Percentiles rank a stretch among this genome's conserved stretches.
These are phyloP conservation scores for Firmiana major DNA, from an alignment of 345 rosid species.

Conservation along the genomic window DNA sequence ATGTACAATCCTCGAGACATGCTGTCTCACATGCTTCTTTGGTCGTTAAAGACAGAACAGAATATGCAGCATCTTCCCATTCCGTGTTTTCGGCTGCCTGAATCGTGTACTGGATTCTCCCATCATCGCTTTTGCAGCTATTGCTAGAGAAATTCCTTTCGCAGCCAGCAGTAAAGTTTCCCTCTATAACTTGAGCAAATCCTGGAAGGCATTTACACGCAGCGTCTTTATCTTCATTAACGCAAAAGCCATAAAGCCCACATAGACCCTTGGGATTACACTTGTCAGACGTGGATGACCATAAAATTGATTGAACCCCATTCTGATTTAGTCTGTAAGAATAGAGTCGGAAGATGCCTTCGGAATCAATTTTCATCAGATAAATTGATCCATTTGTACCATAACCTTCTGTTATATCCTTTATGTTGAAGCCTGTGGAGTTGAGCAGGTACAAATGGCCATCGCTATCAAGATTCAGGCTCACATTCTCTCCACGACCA, in stretches of 20 bases:
- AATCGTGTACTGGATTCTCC: neutral
- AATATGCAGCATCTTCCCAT: neutral
- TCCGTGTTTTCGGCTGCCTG: neutral
- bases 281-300: neutral
- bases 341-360: neutral
- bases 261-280: neutral
- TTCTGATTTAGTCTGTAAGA: neutral
- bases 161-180: neutral
- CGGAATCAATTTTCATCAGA: neutral
- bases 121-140: neutral
- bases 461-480: slow-evolving; percentile 3
- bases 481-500: neutral
- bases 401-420: neutral
- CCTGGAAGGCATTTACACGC: neutral
- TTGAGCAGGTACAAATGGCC: slow-evolving; percentile 11
- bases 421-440: neutral
- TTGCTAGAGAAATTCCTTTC: neutral
- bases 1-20: neutral
- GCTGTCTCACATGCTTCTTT: neutral
- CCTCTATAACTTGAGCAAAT: neutral
- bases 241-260: neutral
- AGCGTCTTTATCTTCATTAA: neutral
- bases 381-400: neutral
- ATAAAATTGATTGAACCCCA: neutral
- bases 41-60: neutral